These are phyloP conservation scores for Butyriboletus appendiculatus DNA, from an alignment of 1,284 basidiomycete genomes.

Conservation along the genomic window DNA sequence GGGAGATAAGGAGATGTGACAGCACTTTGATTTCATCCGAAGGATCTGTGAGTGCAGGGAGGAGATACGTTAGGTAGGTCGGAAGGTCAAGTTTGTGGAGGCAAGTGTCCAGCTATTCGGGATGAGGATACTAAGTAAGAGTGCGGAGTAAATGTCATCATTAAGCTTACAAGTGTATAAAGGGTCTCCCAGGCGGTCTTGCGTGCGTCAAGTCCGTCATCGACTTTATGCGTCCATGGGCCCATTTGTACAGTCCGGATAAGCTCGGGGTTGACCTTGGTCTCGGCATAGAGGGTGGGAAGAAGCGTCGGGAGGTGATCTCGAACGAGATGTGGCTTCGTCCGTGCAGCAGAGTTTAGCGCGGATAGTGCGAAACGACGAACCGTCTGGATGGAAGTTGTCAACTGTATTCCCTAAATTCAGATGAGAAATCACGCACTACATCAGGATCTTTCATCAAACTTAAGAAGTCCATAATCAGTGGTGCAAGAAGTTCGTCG, in stretches of 20 bases:
- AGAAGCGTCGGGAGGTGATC: slow-evolving; percentile 81
- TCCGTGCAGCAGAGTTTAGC: slow-evolving; percentile 92
- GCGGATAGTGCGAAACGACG: slow-evolving; percentile 85
- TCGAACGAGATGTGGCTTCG: slow-evolving; percentile 89
- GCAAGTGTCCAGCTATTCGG: slow-evolving; percentile 80
- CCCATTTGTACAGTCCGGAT: slow-evolving; percentile 97
- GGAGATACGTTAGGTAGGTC: slow-evolving; percentile 81
- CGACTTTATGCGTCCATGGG: slow-evolving; percentile 95
- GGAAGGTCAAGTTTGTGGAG: slow-evolving; percentile 83
- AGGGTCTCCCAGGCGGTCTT: slow-evolving; percentile 98
- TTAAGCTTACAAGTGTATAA: slow-evolving; percentile 78
- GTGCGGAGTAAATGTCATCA: background rate
- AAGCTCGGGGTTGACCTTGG: slow-evolving; percentile 76
- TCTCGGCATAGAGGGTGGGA: slow-evolving; percentile 87
- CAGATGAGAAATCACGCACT: slow-evolving; percentile 46
- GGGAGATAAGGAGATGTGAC: slow-evolving; percentile 93
- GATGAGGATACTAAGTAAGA: slow-evolving; percentile 10
- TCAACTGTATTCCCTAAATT: background rate
- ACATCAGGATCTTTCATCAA: slow-evolving; percentile 86
- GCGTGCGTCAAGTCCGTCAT: slow-evolving; percentile 91
- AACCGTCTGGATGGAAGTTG: slow-evolving; percentile 60
- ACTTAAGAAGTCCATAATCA: slow-evolving; percentile 89
- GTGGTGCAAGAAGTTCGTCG: slow-evolving; percentile 85
- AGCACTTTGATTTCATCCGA: slow-evolving; percentile 98
- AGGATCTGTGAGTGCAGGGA: slow-evolving; percentile 85